Evolutionary conservation across 1,139 yeast species (phyloP).

Genomic region (Yamadazyma dushanensis): DNA sequence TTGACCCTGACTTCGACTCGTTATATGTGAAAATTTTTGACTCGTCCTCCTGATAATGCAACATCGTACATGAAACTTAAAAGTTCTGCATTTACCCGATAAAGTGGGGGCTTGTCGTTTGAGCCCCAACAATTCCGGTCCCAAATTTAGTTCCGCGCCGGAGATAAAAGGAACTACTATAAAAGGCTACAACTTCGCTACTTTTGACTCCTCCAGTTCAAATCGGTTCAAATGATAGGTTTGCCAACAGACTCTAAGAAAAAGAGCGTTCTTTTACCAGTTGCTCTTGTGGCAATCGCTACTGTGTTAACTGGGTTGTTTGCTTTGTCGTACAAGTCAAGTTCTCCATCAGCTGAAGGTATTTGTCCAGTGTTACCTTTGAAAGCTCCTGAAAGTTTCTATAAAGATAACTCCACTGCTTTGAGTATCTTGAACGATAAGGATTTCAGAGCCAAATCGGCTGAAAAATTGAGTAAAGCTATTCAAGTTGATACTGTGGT

Average conservation of each 20-base stretch:
- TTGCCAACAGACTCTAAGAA: not conserved
- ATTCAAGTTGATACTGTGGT: constrained; percentile 47
- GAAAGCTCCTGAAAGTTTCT: constrained; percentile 31
- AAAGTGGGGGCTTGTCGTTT: no score
- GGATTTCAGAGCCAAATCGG: constrained; percentile 34
- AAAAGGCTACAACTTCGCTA: no score
- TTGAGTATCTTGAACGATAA: constrained; percentile 31
- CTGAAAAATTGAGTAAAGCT: constrained; percentile 40
- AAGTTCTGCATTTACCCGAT: no score
- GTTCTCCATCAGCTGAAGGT: not conserved
- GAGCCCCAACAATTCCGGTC: no score
- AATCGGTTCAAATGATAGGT: not conserved
- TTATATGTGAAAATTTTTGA: no score
- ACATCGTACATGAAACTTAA: no score
- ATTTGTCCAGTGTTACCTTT: constrained; percentile 17
- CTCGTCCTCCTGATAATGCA: no score
- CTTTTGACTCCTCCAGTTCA: no score
- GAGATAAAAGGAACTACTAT: no score
- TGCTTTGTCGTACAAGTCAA: not conserved
- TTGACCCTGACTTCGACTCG: no score
- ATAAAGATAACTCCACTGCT: constrained; percentile 36
- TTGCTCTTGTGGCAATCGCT: not conserved
- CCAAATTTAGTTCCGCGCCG: no score
- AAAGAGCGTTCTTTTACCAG: not conserved
- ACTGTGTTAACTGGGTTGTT: not conserved